These are phyloP conservation scores for Fusarium dlaminii DNA, from an alignment of 2,329 filamentous ascomycete genomes.

Conservation along the genomic window DNA sequence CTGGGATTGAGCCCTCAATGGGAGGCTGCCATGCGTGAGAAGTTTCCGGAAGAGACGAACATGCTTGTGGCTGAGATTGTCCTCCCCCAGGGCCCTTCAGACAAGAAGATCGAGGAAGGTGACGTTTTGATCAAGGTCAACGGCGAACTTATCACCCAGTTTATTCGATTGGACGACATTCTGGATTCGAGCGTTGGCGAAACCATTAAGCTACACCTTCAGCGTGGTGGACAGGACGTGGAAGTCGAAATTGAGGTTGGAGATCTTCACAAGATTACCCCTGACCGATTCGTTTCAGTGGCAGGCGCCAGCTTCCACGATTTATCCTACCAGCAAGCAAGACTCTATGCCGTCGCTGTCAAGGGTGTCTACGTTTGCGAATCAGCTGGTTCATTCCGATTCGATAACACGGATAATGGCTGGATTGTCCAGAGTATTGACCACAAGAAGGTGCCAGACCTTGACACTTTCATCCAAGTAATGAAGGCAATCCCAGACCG, in stretches of 20 bases:
- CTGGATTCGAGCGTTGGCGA: constrained; percentile 86
- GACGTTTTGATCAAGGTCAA: constrained; percentile 95
- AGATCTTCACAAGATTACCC: constrained; percentile 92
- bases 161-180: constrained; percentile 90
- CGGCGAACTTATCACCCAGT: constrained; percentile 90
- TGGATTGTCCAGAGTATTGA: constrained; percentile 95
- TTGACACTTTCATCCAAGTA: constrained; percentile 89
- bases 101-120: constrained; percentile 89
- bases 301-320: constrained; percentile 95
- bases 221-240: constrained; percentile 87
- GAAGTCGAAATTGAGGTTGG: constrained; percentile 87
- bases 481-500: constrained; percentile 86
- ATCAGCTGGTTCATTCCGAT: constrained; percentile 91
- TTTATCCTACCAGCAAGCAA: constrained; percentile 96
- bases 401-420: constrained; percentile 89
- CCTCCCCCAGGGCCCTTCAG: constrained; percentile 87
- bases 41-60: constrained; percentile 92
- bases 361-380: constrained; percentile 96
- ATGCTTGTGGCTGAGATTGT: constrained; percentile 98
- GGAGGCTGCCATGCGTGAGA: constrained; percentile 84
- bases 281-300: constrained; percentile 93
- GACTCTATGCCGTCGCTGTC: constrained; percentile 90
- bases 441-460: constrained; percentile 87
- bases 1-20: constrained; percentile 85
- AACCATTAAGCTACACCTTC: constrained; percentile 81